phyloP scores from a whole-genome alignment of 305 asterid species.

The Solanum hybrid region DNA sequence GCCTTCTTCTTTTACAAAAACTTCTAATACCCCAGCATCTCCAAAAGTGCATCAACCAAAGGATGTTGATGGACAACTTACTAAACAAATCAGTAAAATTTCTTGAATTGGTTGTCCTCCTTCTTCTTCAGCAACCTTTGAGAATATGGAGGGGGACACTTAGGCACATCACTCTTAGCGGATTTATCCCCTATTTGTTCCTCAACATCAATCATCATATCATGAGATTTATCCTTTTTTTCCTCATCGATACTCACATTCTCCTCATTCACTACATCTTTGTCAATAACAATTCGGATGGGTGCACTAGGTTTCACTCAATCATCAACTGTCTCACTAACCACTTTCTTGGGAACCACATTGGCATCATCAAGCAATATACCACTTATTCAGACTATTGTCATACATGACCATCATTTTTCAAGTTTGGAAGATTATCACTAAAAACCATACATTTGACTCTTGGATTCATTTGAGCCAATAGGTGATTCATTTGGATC shows the following conservation, averaged over 20 bases:
- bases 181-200: background rate
- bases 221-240: background rate
- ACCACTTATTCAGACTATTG: background rate
- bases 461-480: no score
- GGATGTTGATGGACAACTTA: background rate
- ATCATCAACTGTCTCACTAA: background rate
- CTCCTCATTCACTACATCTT: background rate
- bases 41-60: background rate
- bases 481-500: background rate
- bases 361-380: background rate
- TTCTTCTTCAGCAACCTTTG: background rate
- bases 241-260: background rate
- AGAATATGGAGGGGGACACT: background rate
- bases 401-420: background rate
- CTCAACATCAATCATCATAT: background rate
- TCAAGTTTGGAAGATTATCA: background rate
- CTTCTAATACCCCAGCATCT: background rate
- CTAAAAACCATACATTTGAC: background rate
- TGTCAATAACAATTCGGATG: background rate
- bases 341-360: background rate
- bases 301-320: background rate
- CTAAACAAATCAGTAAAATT: no score
- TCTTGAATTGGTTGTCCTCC: background rate
- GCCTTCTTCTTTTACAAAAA: background rate
- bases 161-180: background rate